Evolutionary conservation across 2,329 filamentous ascomycete genomes (phyloP), one percentile per base, ranked within the genome.

Genomic region (Botrytis sinoallii): DNA sequence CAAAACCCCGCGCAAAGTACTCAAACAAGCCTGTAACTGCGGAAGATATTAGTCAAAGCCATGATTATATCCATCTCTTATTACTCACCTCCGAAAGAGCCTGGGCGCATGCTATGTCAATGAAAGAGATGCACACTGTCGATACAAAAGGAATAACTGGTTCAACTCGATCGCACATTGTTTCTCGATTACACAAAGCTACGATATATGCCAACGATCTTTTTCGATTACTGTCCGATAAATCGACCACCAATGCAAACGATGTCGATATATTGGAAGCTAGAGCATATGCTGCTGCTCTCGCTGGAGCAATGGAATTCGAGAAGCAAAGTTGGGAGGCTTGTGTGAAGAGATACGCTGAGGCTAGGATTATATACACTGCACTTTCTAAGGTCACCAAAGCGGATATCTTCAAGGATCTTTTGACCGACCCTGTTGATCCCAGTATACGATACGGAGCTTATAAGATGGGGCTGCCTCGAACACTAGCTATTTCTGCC

Each of bases 61-160:
- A 90, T 82, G 93, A 93, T 92, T 98, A 91, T 83, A 88, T 91
- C 67, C 87, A 92, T 77, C 86, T 98, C n/a, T 86, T 95, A 46
- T 87, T 99, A 73, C 89, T 98, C 80, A 93, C 90, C 57, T 91
- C 95, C 75, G 96, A 99, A 85, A 89, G 96, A 76, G 93, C 95
- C 70, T 98, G 94, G 93, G 95, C 96, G 55, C 92, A 97, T 82
- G 95, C 95, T 74, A 97, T 98, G 94, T 90, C 92, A 81, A 94
- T 98, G 88, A 98, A 97, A 83, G 89, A 93, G 6, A 86, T 89
- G 32, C 93, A 97, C 81, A 89, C 93, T 57, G 88, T 92, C 78
- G 93, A 96, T 78, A 90, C 91, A 75, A 93, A 93, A 82, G 91
- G 91, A 67, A 92, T 97, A 76, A 89, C 91, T 42, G 92, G 94